Percentiles rank a stretch among this genome's conserved stretches.
Evolutionary conservation across 1,139 yeast species (phyloP).

Genomic region (Blastobotrys elegans): DNA sequence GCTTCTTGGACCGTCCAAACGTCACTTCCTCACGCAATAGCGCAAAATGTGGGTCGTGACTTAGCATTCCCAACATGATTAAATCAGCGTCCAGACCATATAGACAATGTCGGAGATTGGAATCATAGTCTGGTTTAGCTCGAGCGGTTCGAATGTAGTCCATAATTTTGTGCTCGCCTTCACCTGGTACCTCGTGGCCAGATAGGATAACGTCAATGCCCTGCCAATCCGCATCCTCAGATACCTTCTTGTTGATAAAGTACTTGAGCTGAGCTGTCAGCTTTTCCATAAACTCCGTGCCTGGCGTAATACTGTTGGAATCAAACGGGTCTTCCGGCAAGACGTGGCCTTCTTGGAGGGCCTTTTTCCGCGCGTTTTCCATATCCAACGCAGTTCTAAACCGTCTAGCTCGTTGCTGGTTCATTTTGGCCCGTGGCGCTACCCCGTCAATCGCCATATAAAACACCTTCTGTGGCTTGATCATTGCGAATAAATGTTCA

Average conservation of each 20-base stretch:
- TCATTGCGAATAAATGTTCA: constrained; percentile 84
- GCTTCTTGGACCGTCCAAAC: constrained; percentile 60
- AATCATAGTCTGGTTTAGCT: constrained; percentile 77
- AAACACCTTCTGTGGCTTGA: constrained; percentile 79
- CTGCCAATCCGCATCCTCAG: constrained; percentile 89
- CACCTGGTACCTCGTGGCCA: constrained; percentile 98
- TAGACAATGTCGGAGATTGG: constrained; percentile 88
- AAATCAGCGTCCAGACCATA: constrained; percentile 98
- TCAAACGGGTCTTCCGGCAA: constrained; percentile 64
- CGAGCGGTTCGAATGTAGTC: constrained; percentile 82
- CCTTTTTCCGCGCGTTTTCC: constrained; percentile 44
- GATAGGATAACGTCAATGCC: constrained; percentile 77
- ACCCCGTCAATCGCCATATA: constrained; percentile 99
- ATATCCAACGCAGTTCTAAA: constrained; percentile 95
- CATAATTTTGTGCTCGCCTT: constrained; percentile 98
- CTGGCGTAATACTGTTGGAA: constrained; percentile 94
- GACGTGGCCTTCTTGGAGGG: constrained; percentile 48
- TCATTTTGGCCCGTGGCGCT: constrained; percentile 99
- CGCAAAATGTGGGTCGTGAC: constrained; percentile 96
- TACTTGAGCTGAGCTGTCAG: constrained; percentile 77
- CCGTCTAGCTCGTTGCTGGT: constrained; percentile 96
- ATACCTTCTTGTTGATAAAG: constrained; percentile 83
- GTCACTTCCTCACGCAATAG: constrained; percentile 91
- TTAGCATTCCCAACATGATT: constrained; percentile 89
- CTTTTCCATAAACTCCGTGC: constrained; percentile 94